Conservation (phyloP, 208 protist species). For the Zelonia costaricensis region DNA sequence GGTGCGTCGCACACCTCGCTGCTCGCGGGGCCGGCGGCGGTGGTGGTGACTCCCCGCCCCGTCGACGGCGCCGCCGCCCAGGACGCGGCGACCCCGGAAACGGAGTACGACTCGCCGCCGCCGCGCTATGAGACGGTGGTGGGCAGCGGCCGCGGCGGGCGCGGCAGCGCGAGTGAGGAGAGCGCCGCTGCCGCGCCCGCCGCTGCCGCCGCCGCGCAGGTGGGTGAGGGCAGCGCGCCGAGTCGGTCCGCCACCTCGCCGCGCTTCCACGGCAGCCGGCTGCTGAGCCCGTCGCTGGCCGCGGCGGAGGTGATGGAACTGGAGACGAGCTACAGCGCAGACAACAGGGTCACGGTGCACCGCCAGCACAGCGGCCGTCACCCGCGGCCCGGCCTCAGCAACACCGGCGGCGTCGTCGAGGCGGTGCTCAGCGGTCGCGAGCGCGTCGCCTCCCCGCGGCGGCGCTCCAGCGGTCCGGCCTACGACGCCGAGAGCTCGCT, state of each 20-base stretch:
- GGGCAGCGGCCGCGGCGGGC: not conserved
- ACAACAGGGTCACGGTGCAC: conserved; percentile 3
- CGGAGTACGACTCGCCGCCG: conserved; percentile 11
- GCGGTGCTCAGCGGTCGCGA: no score
- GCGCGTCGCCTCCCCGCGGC: conserved; percentile 11
- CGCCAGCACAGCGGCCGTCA: not conserved
- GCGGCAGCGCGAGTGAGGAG: not conserved
- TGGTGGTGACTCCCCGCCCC: not conserved
- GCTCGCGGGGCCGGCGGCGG: not conserved
- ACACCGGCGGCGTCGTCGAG: not conserved
- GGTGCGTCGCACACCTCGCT: no score
- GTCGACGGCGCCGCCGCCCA: not conserved
- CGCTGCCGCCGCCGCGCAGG: not conserved
- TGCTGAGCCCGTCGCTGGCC: conserved; percentile 29
- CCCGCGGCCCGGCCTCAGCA: not conserved
- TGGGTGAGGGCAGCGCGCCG: no score
- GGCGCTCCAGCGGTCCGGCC: conserved; percentile 4
- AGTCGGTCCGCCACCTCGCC: conserved; percentile 6
- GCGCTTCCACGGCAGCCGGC: not conserved
- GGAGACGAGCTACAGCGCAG: conserved; percentile 10
- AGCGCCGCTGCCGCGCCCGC: not conserved
- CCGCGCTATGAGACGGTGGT: conserved; percentile 3
- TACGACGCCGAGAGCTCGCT: conserved; percentile 11
- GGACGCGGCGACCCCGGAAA: conserved; percentile 10
- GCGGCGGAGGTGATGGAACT: conserved; percentile 11